Evolutionary conservation across 148 eudicot genomes (phyloP), one percentile per base, ranked within the genome.

Genomic region (Amaranthus cruentus): DNA sequence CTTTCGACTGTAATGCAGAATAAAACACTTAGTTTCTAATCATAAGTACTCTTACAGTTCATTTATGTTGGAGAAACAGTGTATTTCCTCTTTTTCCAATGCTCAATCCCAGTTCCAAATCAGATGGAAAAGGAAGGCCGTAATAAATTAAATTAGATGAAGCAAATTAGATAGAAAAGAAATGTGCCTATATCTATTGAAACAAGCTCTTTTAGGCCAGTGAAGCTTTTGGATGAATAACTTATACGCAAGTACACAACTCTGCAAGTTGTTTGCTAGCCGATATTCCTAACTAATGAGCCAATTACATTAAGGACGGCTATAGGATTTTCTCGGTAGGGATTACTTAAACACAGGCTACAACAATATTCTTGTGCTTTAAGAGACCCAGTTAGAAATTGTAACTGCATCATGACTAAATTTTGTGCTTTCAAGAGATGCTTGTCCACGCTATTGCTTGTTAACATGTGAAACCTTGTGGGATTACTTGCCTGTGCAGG

Each of bases 401-500:
- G 7, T 47, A 47, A 14, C 6, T 47, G 38, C 51, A 66, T 13
- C 64, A 53, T 13, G 50, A 14, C 15, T 69, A 69, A 47, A 42
- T 14, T 43, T 52, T 73, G 38, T 13, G 14, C 0, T 9, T n/a
- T 48, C 6, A 47, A 38, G 21, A 54, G 75, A 15, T 70, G 53
- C n/a, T 47, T 55, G 74, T 42, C 14, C 2, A 28, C 44, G 54
- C 6, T 6, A 8, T 46, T 62, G 51, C 44, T 11, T 4, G 38
- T 52, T 69, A 28, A 28, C 38, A 28, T 57, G 11, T 47, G 12
- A 58, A 5, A 3, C 43, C 1, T 3, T 21, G 43, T 77, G 42
- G 42, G 14, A 62, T 52, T 5, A 6, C 57, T 61, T 71, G 13
- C 52, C 60, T 65, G 77, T 75, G 68, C 88, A 95, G 99, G 99